A percentile compares a stretch with the other conserved stretches of the same genome.
Conservation (phyloP, 2,329 filamentous ascomycete species). For the Cyphellophora attinorum region DNA sequence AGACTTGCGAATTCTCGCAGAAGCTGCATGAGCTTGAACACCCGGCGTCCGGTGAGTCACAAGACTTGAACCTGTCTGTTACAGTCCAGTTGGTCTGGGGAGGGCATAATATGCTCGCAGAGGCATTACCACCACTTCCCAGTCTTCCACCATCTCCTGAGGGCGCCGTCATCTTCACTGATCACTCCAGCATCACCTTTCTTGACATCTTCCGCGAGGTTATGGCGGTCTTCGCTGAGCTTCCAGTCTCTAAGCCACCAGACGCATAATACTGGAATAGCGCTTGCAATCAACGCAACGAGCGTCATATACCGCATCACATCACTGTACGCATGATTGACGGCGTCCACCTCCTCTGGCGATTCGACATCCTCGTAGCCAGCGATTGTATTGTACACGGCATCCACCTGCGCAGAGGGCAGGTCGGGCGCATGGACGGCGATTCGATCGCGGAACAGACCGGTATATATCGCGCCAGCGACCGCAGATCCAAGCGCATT, state of each 20-base stretch:
- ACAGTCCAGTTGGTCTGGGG: no score
- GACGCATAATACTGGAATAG: slow-evolving; percentile 19
- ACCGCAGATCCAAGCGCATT: slow-evolving; percentile 28
- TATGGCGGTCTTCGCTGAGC: slow-evolving; percentile 11
- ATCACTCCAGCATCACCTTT: background rate
- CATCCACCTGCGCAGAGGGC: slow-evolving; percentile 24
- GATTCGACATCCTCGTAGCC: slow-evolving; percentile 32
- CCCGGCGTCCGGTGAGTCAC: no score
- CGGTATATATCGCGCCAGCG: slow-evolving; percentile 42
- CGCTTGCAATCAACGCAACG: slow-evolving; percentile 22
- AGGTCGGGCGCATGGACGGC: slow-evolving; percentile 17
- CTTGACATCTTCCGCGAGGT: slow-evolving; percentile 5
- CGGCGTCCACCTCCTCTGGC: slow-evolving; percentile 28
- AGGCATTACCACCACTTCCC: slow-evolving; percentile 1
- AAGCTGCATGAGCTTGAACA: no score
- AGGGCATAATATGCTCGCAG: no score
- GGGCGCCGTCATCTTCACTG: background rate
- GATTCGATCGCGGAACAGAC: slow-evolving; percentile 26
- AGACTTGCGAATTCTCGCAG: no score
- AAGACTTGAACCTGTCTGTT: no score
- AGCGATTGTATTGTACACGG: slow-evolving; percentile 38
- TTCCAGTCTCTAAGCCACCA: slow-evolving; percentile 20
- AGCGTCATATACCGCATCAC: slow-evolving; percentile 24
- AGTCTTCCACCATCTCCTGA: background rate
- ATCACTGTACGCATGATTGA: slow-evolving; percentile 31